phyloP scores from a whole-genome alignment of 2,329 filamentous ascomycete species.

The Epichloe bromicola region DNA sequence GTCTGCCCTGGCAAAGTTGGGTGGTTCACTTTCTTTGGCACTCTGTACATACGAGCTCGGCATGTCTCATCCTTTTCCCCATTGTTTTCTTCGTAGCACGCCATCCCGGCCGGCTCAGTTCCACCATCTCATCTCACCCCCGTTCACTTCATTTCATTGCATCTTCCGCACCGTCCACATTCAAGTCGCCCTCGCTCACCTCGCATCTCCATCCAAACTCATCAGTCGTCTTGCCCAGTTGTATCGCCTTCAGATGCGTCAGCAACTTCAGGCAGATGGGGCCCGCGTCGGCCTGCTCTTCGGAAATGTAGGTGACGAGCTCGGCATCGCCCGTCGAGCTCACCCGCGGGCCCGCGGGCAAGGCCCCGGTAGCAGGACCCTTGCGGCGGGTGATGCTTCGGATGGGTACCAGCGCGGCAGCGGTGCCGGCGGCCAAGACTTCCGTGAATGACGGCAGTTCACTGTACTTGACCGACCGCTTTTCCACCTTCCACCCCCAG shows the following conservation, averaged over 20 bases:
- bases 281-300: constrained; percentile 53
- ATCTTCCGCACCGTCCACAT: constrained; percentile 18
- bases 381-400: constrained; percentile 67
- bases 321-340: constrained; percentile 27
- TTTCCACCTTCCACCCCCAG: constrained; percentile 78
- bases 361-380: constrained; percentile 6
- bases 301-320: constrained; percentile 41
- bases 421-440: constrained; percentile 84
- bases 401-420: constrained; percentile 82
- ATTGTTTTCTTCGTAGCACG: too few species aligned
- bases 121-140: background rate
- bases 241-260: constrained; percentile 68
- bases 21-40: too few species aligned
- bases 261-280: constrained; percentile 61
- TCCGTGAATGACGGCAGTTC: constrained; percentile 48
- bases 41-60: too few species aligned
- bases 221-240: constrained; percentile 69
- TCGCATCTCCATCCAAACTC: constrained; percentile 56
- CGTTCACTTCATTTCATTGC: background rate
- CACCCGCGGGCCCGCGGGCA: constrained; percentile 25
- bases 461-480: constrained; percentile 51
- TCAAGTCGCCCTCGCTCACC: constrained; percentile 32
- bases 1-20: too few species aligned
- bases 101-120: background rate
- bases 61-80: too few species aligned